These are phyloP conservation scores for Gigaspora rosea DNA, from an alignment of 192 early-diverging fungal species.

Conservation along the genomic window DNA sequence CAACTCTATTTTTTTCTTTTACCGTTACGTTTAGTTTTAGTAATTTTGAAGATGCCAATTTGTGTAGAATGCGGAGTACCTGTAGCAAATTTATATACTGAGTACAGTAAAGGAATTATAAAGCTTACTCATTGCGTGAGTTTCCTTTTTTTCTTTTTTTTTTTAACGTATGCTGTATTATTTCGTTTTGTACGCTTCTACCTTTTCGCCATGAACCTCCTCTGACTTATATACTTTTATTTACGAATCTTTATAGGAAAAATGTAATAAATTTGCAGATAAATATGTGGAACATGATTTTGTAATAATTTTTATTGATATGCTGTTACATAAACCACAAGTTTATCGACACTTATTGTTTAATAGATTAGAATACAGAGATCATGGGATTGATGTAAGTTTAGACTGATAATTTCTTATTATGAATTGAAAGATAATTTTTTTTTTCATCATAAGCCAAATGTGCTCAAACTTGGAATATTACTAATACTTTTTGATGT, in stretches of 20 bases:
- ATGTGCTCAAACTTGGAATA: slow-evolving; percentile 73
- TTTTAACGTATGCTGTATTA: too few relatives aligned
- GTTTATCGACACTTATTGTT: slow-evolving; percentile 86
- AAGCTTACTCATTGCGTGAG: slow-evolving; percentile 77
- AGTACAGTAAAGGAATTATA: slow-evolving; percentile 83
- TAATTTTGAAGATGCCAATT: slow-evolving; percentile 49
- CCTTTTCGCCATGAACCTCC: too few relatives aligned
- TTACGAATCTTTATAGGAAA: slow-evolving; percentile 41
- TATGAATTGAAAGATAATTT: neutral
- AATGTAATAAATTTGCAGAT: slow-evolving; percentile 83
- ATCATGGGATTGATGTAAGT: slow-evolving; percentile 47
- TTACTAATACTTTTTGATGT: slow-evolving; percentile 88
- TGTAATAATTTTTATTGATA: slow-evolving; percentile 87
- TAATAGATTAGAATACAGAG: slow-evolving; percentile 69
- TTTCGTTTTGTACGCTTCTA: too few relatives aligned
- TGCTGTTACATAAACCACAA: slow-evolving; percentile 84
- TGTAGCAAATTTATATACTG: slow-evolving; percentile 72
- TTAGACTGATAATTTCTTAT: neutral
- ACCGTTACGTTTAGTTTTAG: too few relatives aligned
- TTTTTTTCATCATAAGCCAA: slow-evolving; percentile 45
- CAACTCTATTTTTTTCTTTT: too few relatives aligned
- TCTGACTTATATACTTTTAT: neutral
- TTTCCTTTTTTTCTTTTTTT: neutral
- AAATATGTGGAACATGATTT: slow-evolving; percentile 92
- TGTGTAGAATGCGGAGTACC: slow-evolving; percentile 80